These are phyloP conservation scores for Hyaloperonospora brassicae DNA, from an alignment of 352 stramenopile genomes.

Conservation along the genomic window DNA sequence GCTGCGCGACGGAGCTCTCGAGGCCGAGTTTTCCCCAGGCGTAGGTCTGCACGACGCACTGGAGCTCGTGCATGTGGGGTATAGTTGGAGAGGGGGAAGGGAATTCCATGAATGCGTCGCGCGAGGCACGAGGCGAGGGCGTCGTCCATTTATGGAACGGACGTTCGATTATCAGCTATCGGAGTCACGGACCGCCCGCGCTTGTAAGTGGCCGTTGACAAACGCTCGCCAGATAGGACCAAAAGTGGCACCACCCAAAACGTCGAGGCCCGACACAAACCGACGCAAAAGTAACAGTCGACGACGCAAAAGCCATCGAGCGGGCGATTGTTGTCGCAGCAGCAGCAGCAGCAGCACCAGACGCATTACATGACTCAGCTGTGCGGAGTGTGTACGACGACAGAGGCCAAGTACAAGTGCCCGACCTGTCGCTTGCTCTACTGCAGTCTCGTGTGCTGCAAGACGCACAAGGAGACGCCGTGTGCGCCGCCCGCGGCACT, in stretches of 20 bases:
- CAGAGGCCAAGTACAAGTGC: slow-evolving; percentile 80
- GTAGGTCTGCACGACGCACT: slow-evolving; percentile 85
- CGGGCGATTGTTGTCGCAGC: no score
- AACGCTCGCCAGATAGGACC: no score
- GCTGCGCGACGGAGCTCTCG: slow-evolving; percentile 76
- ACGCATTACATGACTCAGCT: slow-evolving; percentile 28
- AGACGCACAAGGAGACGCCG: slow-evolving; percentile 65
- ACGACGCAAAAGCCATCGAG: no score
- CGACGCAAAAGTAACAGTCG: no score
- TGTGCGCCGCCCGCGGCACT: slow-evolving; percentile 25
- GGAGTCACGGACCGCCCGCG: no score
- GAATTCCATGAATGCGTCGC: slow-evolving; percentile 14
- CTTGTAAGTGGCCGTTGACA: no score
- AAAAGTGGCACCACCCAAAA: no score
- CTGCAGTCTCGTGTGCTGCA: slow-evolving; percentile 73
- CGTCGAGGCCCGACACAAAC: no score
- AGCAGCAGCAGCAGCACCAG: no score
- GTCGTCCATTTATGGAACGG: no score
- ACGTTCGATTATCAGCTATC: no score
- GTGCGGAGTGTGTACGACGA: slow-evolving; percentile 45
- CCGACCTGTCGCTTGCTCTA: slow-evolving; percentile 60
- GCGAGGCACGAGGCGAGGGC: neutral
- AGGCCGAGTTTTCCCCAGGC: slow-evolving; percentile 86
- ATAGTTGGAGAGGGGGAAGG: slow-evolving; percentile 1
- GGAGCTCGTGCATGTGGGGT: slow-evolving; percentile 56